Evolutionary conservation across 352 stramenopile species (phyloP).

Genomic region (Phytopythium montanum): DNA sequence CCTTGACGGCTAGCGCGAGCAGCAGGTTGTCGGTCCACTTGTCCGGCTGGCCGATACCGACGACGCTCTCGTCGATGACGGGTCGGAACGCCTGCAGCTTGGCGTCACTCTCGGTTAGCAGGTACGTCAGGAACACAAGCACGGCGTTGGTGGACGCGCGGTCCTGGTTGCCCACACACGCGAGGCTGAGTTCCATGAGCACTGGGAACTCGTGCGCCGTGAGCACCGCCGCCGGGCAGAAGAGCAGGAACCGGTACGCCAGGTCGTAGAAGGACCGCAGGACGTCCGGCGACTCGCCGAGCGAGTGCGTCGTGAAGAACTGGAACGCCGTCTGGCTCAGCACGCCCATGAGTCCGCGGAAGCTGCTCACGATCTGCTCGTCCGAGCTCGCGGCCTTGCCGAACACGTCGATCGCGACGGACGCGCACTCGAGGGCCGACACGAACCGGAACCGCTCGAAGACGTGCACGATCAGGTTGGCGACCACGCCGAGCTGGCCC

Average conservation of each 20-base stretch:
- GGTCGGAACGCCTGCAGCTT: constrained; percentile 38
- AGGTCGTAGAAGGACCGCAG: constrained; percentile 66
- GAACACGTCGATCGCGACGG: constrained; percentile 66
- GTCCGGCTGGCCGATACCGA: constrained; percentile 33
- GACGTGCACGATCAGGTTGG: constrained; percentile 51
- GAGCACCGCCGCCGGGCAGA: constrained; percentile 61
- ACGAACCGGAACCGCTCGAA: constrained; percentile 54
- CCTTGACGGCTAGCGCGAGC: constrained; percentile 42
- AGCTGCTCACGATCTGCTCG: constrained; percentile 40
- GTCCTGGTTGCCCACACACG: constrained; percentile 64
- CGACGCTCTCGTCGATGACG: constrained; percentile 42
- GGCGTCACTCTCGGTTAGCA: constrained; percentile 50
- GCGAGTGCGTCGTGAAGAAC: constrained; percentile 53
- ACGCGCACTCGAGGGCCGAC: constrained; percentile 61
- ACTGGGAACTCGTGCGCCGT: constrained; percentile 50
- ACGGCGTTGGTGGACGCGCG: constrained; percentile 61
- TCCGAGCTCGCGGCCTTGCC: constrained; percentile 34
- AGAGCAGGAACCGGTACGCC: constrained; percentile 64
- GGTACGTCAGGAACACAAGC: constrained; percentile 58
- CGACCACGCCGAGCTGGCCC: constrained; percentile 40
- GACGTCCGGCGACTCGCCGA: constrained; percentile 59
- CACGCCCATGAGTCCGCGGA: constrained; percentile 49
- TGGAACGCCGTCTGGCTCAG: constrained; percentile 62
- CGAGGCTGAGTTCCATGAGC: constrained; percentile 53
- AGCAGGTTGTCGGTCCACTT: constrained; percentile 54